Base-by-base conservation (phyloP, 148 eudicot genomes). In the Agrostemma githago region DNA sequence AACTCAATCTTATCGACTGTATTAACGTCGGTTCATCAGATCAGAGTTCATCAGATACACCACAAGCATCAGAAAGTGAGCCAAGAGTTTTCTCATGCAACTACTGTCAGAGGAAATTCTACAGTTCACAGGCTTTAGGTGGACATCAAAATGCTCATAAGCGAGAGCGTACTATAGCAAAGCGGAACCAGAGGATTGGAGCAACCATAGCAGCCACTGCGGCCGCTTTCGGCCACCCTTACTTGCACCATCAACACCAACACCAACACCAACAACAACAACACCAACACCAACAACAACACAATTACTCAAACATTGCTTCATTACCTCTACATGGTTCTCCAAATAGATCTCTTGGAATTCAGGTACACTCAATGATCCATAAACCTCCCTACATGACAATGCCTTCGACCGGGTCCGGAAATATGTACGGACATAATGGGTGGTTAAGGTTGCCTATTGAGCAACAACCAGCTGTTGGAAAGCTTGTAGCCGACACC, bases 101-200 rank as follows among this genome's bases (percentile, higher is more conserved):
- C 71, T 91, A 89, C 58, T 91, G 97, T 78, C 88, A 85, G 56
- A 84, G 97, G 56, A 89, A 89, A 72, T 91, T 91, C 84, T 86
- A 82, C 81, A 89, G 92, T 56, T 91, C 94, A 62, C 97, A 91
- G 70, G 97, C 97, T 3, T 77, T 91, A 53, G 97, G 97, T 10
- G 97, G 97, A 12, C 97, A 91, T 77, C 97, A 91, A 64, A 91
- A 91, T 66, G 94, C 97, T 34, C 97, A 91, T 83, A 91, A 91
- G 74, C 82, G 88, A 73, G 97, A 91, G 78, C 81, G 97, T 59
- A 89, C 80, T 7, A 77, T 89, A 9, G 89, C 88, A 8, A 91
- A 88, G 68, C 73, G 91, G 71, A 83, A 85, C 74, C 84, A 81
- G 26, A 79, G 83, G 76, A 70, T 86, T 72, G 84, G 80, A 17